phyloP scores from a whole-genome alignment of 169 alveolate genomes.

The Babesia microti region DNA sequence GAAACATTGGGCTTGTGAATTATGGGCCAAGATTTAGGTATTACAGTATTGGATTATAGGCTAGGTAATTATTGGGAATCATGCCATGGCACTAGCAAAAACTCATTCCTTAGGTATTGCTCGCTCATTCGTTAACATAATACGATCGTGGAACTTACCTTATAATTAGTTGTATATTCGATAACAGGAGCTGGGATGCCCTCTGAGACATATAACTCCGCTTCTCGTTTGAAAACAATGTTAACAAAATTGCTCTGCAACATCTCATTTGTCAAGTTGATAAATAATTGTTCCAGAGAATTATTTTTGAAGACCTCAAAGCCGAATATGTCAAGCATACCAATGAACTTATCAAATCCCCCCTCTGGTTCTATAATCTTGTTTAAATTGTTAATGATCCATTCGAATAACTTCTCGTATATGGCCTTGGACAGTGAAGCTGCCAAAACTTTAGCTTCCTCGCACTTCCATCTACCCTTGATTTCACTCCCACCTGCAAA shows the following conservation, averaged over 20 bases:
- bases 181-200: slow-evolving; percentile 73
- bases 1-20: no score
- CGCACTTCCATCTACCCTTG: slow-evolving; percentile 72
- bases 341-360: slow-evolving; percentile 76
- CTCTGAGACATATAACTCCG: slow-evolving; percentile 64
- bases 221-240: slow-evolving; percentile 88
- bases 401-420: slow-evolving; percentile 87
- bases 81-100: no score
- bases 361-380: slow-evolving; percentile 75
- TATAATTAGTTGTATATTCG: slow-evolving; percentile 66
- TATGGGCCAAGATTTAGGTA: no score
- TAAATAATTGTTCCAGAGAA: slow-evolving; percentile 88
- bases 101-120: no score
- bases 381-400: slow-evolving; percentile 89
- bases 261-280: slow-evolving; percentile 91
- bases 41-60: no score
- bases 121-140: no score
- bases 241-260: slow-evolving; percentile 86
- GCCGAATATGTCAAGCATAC: slow-evolving; percentile 92
- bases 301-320: slow-evolving; percentile 89
- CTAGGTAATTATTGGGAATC: slow-evolving; percentile 14
- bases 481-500: slow-evolving; percentile 67
- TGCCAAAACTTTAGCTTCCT: slow-evolving; percentile 71
- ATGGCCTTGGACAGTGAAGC: slow-evolving; percentile 84
- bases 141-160: no score